Evolutionary conservation across 768 basidiomycete species (phyloP).

Genomic region (Auricularia sp.): DNA sequence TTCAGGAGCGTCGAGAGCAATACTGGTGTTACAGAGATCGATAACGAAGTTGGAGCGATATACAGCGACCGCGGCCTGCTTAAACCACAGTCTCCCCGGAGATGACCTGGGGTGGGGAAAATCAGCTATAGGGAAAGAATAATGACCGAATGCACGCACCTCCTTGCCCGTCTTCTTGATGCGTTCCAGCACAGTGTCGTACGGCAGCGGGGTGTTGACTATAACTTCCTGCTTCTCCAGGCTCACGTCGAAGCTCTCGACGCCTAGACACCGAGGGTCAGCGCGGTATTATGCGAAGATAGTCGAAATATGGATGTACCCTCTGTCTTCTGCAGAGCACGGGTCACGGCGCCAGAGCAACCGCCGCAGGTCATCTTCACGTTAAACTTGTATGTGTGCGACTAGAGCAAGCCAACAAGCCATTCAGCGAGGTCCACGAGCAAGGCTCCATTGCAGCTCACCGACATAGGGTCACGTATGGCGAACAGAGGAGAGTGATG

Average conservation of each 20-base stretch:
- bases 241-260: conserved; percentile 49
- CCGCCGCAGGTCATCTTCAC: conserved; percentile 90
- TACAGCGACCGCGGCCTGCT: no score
- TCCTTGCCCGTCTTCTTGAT: conserved; percentile 91
- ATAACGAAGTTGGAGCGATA: no score
- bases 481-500: no score
- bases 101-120: conserved; percentile 21
- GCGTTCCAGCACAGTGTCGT: conserved; percentile 56
- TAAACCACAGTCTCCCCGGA: conserved; percentile 39
- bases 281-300: neutral
- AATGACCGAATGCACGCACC: conserved; percentile 31
- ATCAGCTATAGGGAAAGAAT: neutral
- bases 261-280: conserved; percentile 28
- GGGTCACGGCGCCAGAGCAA: conserved; percentile 73
- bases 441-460: no score
- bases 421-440: no score
- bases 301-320: conserved; percentile 17
- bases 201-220: conserved; percentile 50
- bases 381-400: conserved; percentile 62
- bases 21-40: no score
- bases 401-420: conserved; percentile 3
- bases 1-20: no score
- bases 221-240: conserved; percentile 65
- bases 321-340: conserved; percentile 64
- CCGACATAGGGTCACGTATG: no score